Evolutionary conservation across 805 yeast genomes (phyloP).

Genomic region (Torulaspora gathmanii): DNA sequence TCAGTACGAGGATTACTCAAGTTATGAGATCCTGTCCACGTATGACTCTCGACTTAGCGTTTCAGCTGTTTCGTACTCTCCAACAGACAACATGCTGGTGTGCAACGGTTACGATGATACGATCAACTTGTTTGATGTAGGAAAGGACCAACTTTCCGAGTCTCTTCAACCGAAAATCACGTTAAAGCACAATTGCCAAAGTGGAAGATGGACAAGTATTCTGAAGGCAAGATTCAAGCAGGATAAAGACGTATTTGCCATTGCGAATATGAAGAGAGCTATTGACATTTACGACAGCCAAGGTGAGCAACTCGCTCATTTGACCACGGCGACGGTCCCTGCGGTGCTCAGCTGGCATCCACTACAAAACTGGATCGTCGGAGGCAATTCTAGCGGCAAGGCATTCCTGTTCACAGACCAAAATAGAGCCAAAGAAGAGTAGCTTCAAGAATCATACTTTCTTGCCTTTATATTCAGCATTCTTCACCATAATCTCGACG

Average conservation of each 20-base stretch:
- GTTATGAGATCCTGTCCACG: constrained; percentile 44
- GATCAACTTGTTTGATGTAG: constrained; percentile 63
- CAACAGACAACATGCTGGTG: constrained; percentile 60
- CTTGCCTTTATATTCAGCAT: background rate
- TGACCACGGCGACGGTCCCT: constrained; percentile 85
- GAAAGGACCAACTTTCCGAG: constrained; percentile 18
- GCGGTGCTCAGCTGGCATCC: constrained; percentile 86
- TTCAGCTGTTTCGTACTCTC: constrained; percentile 76
- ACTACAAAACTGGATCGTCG: constrained; percentile 81
- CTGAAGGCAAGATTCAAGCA: constrained; percentile 84
- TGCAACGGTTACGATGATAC: constrained; percentile 93
- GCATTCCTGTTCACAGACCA: constrained; percentile 49
- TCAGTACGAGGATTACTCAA: constrained; percentile 44
- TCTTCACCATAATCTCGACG: background rate
- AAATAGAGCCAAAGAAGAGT: constrained; percentile 4
- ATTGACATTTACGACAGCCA: constrained; percentile 74
- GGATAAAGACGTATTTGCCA: constrained; percentile 71
- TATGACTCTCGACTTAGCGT: constrained; percentile 75
- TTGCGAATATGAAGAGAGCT: constrained; percentile 88
- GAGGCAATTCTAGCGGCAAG: constrained; percentile 94
- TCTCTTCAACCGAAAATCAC: constrained; percentile 57
- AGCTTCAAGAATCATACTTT: background rate
- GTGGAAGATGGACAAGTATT: constrained; percentile 96
- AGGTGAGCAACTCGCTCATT: constrained; percentile 75
- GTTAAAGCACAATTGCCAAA: constrained; percentile 86